Conservation (phyloP, 2,329 filamentous ascomycete species). For the Epichloe aotearoae region DNA sequence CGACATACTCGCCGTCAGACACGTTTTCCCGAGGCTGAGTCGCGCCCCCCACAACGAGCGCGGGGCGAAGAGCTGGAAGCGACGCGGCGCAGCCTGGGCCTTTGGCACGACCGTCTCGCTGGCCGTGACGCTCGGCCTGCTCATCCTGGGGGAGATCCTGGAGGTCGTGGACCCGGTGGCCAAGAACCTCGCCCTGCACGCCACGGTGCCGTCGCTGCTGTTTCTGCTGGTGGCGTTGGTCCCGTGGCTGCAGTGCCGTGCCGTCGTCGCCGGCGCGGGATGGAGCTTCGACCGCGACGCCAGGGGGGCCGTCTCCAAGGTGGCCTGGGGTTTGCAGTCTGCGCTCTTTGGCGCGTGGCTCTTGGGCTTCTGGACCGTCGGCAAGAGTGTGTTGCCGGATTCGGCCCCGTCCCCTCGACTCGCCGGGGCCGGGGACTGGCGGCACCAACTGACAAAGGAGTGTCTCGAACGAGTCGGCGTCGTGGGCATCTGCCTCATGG, state of each 20-base stretch:
- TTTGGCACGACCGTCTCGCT: conserved; percentile 69
- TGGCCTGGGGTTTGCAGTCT: conserved; percentile 52
- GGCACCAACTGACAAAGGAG: conserved; percentile 28
- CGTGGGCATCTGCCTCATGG: conserved; percentile 78
- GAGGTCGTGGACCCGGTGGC: conserved; percentile 58
- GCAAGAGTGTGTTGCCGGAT: conserved; percentile 46
- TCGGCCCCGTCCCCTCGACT: too few relatives aligned
- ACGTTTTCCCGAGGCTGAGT: conserved; percentile 61
- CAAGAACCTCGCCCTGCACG: conserved; percentile 51
- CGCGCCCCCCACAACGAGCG: conserved; percentile 36
- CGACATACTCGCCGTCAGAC: conserved; percentile 48
- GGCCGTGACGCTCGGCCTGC: conserved; percentile 62
- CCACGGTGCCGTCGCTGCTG: conserved; percentile 58
- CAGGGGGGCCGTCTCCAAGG: conserved; percentile 43
- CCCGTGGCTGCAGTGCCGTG: conserved; percentile 67
- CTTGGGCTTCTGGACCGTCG: conserved; percentile 63
- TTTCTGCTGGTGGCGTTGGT: conserved; percentile 62
- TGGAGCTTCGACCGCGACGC: conserved; percentile 48
- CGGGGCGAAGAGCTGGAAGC: conserved; percentile 35
- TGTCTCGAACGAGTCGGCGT: conserved; percentile 63
- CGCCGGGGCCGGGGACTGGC: too few relatives aligned
- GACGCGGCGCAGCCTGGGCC: conserved; percentile 44
- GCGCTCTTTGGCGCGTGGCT: conserved; percentile 56
- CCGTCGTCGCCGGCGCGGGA: conserved; percentile 42
- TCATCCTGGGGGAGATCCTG: conserved; percentile 75